phyloP scores from a whole-genome alignment of 2,329 filamentous ascomycete species.

The Emmonsiellopsis sp. region DNA sequence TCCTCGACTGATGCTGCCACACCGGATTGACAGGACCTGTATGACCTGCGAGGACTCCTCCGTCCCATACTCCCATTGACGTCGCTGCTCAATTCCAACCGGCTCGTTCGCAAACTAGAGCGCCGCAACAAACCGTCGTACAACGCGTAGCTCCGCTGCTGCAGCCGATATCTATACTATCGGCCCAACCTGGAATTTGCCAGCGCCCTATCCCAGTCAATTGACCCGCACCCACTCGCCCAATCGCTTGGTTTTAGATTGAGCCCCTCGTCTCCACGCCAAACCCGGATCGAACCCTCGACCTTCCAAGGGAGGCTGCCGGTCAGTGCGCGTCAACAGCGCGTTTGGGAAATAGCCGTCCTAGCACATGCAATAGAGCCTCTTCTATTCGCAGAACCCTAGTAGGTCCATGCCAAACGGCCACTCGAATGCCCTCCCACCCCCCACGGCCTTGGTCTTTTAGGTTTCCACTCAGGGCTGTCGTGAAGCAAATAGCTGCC shows the following conservation, averaged over 20 bases:
- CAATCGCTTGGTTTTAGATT: slow-evolving; percentile 3
- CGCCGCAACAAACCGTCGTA: background rate
- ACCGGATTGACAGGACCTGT: background rate
- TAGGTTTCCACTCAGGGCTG: slow-evolving; percentile 5
- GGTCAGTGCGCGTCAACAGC: slow-evolving; percentile 1
- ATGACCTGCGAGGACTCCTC: background rate
- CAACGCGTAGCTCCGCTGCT: slow-evolving; percentile 3
- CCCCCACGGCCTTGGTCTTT: background rate
- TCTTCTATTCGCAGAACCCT: background rate
- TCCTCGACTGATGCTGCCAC: background rate
- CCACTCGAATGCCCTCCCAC: background rate
- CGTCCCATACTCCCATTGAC: background rate
- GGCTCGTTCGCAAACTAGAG: background rate
- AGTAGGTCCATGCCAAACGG: background rate
- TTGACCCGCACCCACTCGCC: slow-evolving; percentile 1
- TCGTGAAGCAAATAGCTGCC: slow-evolving; percentile 10
- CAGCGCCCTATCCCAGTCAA: background rate
- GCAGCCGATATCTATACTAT: slow-evolving; percentile 2
- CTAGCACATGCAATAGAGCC: background rate
- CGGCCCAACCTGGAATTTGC: background rate
- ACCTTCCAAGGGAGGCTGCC: background rate
- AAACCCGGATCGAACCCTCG: background rate
- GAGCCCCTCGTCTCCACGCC: background rate
- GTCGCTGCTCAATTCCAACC: background rate
- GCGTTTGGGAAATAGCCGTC: slow-evolving; percentile 1